Evolutionary conservation across 1,284 basidiomycete species (phyloP).

Genomic region (Athelia psychrophila): DNA sequence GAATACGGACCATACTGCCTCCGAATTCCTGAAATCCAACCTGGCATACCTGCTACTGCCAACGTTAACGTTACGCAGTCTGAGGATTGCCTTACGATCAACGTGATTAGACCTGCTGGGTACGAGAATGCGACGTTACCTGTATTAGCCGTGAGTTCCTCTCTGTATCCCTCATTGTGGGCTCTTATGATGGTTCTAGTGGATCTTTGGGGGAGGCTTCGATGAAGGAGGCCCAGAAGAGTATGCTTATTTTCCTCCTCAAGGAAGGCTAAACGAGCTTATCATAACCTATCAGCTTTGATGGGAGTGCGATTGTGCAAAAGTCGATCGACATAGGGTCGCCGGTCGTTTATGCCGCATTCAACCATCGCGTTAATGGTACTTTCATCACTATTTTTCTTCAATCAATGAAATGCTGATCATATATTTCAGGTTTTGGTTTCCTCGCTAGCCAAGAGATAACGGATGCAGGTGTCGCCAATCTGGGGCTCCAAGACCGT

Average conservation of each 20-base stretch:
- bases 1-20: slow-evolving; percentile 46
- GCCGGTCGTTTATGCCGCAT: slow-evolving; percentile 51
- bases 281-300: slow-evolving; percentile 29
- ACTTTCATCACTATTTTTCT: too few species aligned
- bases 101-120: slow-evolving; percentile 48
- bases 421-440: too few species aligned
- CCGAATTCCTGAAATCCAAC: slow-evolving; percentile 35
- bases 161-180: neutral
- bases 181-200: slow-evolving; percentile 25
- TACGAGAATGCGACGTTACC: slow-evolving; percentile 41
- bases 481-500: slow-evolving; percentile 17
- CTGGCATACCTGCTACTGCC: slow-evolving; percentile 24
- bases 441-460: too few species aligned
- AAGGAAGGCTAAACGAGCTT: slow-evolving; percentile 9
- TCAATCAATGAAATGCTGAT: too few species aligned
- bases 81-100: slow-evolving; percentile 56
- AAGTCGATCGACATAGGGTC: slow-evolving; percentile 43
- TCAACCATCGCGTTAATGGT: slow-evolving; percentile 33
- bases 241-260: slow-evolving; percentile 21
- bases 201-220: slow-evolving; percentile 55
- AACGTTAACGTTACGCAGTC: slow-evolving; percentile 36
- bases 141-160: slow-evolving; percentile 45
- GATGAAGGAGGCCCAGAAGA: slow-evolving; percentile 34
- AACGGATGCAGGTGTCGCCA: too few species aligned
- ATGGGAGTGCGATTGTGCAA: slow-evolving; percentile 42